Base-by-base conservation (phyloP, 148 eudicot species). In the Persicaria tinctoria region DNA sequence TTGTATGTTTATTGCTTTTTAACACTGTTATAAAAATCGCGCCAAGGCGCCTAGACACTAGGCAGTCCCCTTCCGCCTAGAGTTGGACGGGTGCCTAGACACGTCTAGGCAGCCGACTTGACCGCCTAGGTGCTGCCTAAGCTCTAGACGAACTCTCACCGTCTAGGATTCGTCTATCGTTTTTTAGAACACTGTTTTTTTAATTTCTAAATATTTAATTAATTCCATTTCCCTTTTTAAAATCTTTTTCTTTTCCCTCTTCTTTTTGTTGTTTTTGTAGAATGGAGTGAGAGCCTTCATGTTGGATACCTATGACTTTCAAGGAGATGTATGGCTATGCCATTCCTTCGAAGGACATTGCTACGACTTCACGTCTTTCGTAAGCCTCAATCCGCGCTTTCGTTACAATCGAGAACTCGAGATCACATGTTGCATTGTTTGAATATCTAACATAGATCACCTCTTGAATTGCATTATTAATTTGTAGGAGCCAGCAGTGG, bases 251-350 rank as follows among this genome's bases (percentile, higher is more conserved):
- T 1, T 4, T 54, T 32, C 3, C 53, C 17, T 11, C 27, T 50
- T 16, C 14, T 73, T 18, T 16, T 17, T 48, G 17, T 16, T 78
- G 23, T 16, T 44, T 76, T 14, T 77, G 74, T 76, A 79, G 85
- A 83, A 77, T 53, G 82, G 85, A 59, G 85, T 79, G 54, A 78
- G 85, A 6, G 82, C 85, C 2, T 69, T 79, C 23, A 80, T 79
- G 82, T 68, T 83, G 48, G 82, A 80, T 80, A 72, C 76, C 9
- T 83, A 83, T 49, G 85, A 83, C 70, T 83, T 73, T 54, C 8
- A 72, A 71, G 85, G 80, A 63, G 82, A 79, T 23, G 74, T 83
- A 11, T 79, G 85, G 85, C 27, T 83, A 78, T 83, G 85, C 56
- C 85, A 83, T 74, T 83, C 85, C 23, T 79, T 79, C 71, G 74